These are phyloP conservation scores for Aspergillus nanangensis DNA, from an alignment of 495 filamentous ascomycete genomes.

Conservation along the genomic window DNA sequence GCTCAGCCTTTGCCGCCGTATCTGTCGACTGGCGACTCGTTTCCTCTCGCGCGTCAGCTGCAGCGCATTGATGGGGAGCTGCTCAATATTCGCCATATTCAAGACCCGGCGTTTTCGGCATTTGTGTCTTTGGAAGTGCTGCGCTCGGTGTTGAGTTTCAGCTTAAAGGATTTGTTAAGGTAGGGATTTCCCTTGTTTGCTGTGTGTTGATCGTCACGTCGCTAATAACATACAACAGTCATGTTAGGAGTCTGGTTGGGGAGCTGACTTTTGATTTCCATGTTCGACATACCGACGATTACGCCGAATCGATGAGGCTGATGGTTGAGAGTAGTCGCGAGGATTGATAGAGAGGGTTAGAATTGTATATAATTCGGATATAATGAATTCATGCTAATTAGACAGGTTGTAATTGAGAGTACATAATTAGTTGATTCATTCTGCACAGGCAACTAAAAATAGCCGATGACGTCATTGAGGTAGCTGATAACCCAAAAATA, in stretches of 20 bases:
- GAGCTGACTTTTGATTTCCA: conserved; percentile 69
- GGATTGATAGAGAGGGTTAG: too few relatives aligned
- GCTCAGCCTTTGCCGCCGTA: conserved; percentile 30
- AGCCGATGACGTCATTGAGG: too few relatives aligned
- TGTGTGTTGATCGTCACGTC: neutral
- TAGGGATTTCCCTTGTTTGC: conserved; percentile 11
- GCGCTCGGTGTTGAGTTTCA: conserved; percentile 59
- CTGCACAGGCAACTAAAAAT: too few relatives aligned
- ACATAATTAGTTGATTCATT: too few relatives aligned
- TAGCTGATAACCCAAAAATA: too few relatives aligned
- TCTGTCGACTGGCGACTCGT: conserved; percentile 50
- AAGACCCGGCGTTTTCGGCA: conserved; percentile 67
- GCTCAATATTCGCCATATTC: conserved; percentile 59
- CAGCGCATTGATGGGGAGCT: conserved; percentile 49
- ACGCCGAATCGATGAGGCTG: conserved; percentile 17
- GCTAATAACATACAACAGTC: conserved; percentile 20
- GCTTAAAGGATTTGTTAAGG: conserved; percentile 54
- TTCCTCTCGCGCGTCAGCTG: conserved; percentile 49
- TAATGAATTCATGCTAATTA: too few relatives aligned
- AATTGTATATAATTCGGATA: too few relatives aligned
- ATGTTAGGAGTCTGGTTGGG: conserved; percentile 63
- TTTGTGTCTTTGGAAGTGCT: conserved; percentile 72
- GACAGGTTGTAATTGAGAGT: too few relatives aligned
- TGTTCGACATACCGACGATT: conserved; percentile 10
- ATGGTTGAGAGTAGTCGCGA: neutral